These are phyloP conservation scores for Microbotryum silenes-acaulis DNA, from an alignment of 1,284 basidiomycete species.

Conservation along the genomic window DNA sequence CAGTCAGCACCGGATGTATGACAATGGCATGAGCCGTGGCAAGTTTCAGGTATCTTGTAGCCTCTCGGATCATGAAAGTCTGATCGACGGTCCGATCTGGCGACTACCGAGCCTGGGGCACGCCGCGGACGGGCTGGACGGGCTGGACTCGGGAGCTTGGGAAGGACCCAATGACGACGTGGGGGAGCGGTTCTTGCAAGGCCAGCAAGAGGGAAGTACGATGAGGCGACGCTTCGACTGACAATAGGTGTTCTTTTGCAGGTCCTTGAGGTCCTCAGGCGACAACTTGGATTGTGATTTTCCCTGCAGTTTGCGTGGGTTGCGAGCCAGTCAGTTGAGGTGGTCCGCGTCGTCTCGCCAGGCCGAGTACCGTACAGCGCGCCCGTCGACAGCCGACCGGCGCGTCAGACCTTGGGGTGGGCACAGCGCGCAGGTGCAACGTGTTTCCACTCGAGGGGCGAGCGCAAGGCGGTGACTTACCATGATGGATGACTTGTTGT, in stretches of 20 bases:
- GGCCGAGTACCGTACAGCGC: too few species aligned
- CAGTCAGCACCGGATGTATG: background rate
- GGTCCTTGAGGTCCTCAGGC: constrained; percentile 85
- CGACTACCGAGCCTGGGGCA: constrained; percentile 2
- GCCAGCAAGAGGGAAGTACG: background rate
- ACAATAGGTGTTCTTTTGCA: constrained; percentile 99
- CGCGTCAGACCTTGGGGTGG: too few species aligned
- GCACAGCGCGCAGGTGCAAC: too few species aligned
- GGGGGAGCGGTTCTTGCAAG: background rate
- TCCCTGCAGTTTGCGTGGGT: constrained; percentile 49
- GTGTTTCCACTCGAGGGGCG: too few species aligned
- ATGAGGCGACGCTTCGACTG: constrained; percentile 40
- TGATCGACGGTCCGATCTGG: background rate
- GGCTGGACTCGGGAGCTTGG: background rate
- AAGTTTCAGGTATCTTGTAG: background rate
- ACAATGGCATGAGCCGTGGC: background rate
- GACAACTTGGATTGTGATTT: constrained; percentile 96
- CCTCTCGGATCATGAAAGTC: background rate
- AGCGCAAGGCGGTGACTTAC: too few species aligned
- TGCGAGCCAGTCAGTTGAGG: too few species aligned
- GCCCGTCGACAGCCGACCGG: too few species aligned
- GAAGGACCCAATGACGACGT: background rate
- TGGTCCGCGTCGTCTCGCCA: too few species aligned
- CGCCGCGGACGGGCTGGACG: constrained; percentile 1
- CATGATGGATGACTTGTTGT: too few species aligned